Evolutionary conservation across 2,329 filamentous ascomycete genomes (phyloP).

Genomic region (Penicillium corylophilum): DNA sequence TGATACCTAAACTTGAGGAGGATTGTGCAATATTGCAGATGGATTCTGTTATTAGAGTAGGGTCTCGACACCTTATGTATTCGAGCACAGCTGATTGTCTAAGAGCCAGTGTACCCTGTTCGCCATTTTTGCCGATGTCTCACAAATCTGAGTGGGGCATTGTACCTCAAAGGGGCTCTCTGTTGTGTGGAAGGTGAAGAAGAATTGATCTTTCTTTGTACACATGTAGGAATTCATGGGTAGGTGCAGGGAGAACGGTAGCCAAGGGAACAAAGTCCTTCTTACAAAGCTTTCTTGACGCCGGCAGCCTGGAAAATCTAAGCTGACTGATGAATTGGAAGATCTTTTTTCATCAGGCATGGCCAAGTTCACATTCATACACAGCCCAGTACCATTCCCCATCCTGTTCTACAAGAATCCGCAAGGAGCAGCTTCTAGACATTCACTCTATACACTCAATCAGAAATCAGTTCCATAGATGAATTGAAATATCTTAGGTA

Average conservation of each 20-base stretch:
- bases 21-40: neutral
- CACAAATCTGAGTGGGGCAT: neutral
- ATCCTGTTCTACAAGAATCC: neutral
- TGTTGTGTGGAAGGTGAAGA: neutral
- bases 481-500: slow-evolving; percentile 12
- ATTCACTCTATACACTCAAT: neutral
- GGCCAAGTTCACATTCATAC: neutral
- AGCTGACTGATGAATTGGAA: too few relatives aligned
- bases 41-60: neutral
- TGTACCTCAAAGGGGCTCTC: neutral
- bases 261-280: neutral
- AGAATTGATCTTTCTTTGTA: neutral
- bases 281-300: too few relatives aligned
- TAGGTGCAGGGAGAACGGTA: neutral
- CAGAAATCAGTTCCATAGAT: neutral
- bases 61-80: neutral
- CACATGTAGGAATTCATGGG: too few relatives aligned
- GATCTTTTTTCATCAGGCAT: too few relatives aligned
- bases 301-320: too few relatives aligned
- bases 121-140: neutral
- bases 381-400: neutral
- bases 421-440: neutral
- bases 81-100: neutral
- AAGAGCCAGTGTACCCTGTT: neutral
- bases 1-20: neutral